phyloP scores from a whole-genome alignment of 2,329 filamentous ascomycete species.

The Tolypocladium tundrense region DNA sequence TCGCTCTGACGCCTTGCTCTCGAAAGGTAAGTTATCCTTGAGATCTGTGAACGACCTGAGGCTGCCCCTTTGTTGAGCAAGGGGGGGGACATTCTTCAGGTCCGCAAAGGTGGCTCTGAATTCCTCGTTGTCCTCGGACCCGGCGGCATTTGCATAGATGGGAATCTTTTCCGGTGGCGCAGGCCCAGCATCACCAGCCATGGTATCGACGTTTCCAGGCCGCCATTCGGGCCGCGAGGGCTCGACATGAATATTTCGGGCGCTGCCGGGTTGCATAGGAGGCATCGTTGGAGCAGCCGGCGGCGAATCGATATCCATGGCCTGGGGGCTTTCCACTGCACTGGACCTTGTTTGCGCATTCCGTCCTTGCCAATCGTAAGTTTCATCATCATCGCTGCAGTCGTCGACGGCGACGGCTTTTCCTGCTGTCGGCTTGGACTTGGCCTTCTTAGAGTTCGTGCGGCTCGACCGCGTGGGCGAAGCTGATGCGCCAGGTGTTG shows the following conservation, averaged over 20 bases:
- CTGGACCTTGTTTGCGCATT: constrained; percentile 18
- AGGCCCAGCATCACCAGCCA: constrained; percentile 12
- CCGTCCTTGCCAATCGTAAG: constrained; percentile 22
- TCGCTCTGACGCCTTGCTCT: constrained; percentile 36
- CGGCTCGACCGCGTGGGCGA: constrained; percentile 35
- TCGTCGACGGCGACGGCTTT: constrained; percentile 37
- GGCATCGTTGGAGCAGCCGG: constrained; percentile 16
- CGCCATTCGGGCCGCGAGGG: constrained; percentile 51
- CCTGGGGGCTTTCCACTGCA: constrained; percentile 37
- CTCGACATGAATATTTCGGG: constrained; percentile 47
- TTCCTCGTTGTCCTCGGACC: constrained; percentile 47
- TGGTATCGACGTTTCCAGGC: constrained; percentile 31
- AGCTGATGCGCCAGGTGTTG: constrained; percentile 23
- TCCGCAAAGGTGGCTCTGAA: constrained; percentile 45
- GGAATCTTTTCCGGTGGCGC: constrained; percentile 7
- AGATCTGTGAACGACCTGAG: constrained; percentile 46
- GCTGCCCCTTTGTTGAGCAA: constrained; percentile 35
- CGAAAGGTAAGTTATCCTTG: constrained; percentile 46
- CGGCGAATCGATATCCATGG: constrained; percentile 57
- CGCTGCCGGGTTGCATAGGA: constrained; percentile 12
- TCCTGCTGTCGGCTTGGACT: constrained; percentile 40
- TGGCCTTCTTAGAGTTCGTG: constrained; percentile 47
- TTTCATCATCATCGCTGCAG: constrained; percentile 34
- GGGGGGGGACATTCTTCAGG: constrained; percentile 45
- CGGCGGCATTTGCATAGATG: constrained; percentile 26